phyloP scores from a whole-genome alignment of 2,329 filamentous ascomycete species.

The Allantophomopsis cytisporea region DNA sequence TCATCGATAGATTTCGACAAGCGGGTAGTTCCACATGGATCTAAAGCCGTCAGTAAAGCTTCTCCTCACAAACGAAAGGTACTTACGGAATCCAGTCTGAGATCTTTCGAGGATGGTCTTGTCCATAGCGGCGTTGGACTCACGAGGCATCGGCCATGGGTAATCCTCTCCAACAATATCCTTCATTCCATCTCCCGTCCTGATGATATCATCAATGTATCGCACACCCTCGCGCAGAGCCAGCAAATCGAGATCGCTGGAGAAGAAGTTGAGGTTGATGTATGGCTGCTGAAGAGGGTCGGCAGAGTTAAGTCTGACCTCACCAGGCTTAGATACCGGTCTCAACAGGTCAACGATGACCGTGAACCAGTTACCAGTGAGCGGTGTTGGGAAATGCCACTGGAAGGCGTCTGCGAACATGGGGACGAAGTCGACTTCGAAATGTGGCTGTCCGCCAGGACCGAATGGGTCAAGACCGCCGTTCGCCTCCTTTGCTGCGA shows the following conservation, averaged over 20 bases:
- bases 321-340: conserved; percentile 26
- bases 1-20: conserved; percentile 35
- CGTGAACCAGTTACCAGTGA: conserved; percentile 35
- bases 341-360: conserved; percentile 38
- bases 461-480: conserved; percentile 35
- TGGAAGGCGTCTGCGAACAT: conserved; percentile 38
- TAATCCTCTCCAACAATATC: conserved; percentile 38
- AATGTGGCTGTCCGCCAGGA: conserved; percentile 42
- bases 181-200: conserved; percentile 39
- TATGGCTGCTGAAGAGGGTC: conserved; percentile 23
- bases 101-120: conserved; percentile 39
- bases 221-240: conserved; percentile 44
- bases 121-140: conserved; percentile 41
- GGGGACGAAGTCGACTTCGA: conserved; percentile 47
- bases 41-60: conserved; percentile 8
- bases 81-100: conserved; percentile 36
- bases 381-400: conserved; percentile 29
- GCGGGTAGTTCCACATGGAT: conserved; percentile 41
- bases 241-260: conserved; percentile 33
- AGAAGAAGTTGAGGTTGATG: conserved; percentile 29
- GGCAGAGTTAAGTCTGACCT: conserved; percentile 18
- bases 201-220: conserved; percentile 23
- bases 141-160: conserved; percentile 44
- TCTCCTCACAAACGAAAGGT: neutral
- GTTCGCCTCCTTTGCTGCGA: conserved; percentile 24